Base-by-base conservation (phyloP, 2,329 filamentous ascomycete species). In the Phoma sp. region DNA sequence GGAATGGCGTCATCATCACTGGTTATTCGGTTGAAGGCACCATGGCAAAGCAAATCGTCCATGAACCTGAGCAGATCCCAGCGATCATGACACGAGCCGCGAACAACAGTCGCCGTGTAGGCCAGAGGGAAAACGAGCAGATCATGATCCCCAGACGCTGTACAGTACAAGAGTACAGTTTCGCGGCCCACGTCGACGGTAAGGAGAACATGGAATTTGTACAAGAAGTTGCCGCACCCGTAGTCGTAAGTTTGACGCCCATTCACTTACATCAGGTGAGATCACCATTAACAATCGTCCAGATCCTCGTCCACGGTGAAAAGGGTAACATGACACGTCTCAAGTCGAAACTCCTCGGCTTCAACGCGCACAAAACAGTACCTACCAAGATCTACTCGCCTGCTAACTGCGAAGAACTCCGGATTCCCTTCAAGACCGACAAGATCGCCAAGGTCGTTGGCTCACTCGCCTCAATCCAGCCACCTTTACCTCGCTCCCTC, bases 21-120 rank as follows among this genome's bases (percentile, higher is more conserved):
- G 95, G 95, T 72, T 99, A 99, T 78, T 97, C 92, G 57, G 93
- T 99, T 7, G 95, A 99, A 76, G 95, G 95, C 5, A 99, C 95
- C 0, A 98, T 99, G 93, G 95, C 92, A 3, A 93, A 96, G 75
- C 87, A 95, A 66, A 91, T 99, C 59, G 89, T 98, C 78, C 91
- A 93, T 62, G 95, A 98, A 72, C 95, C 95, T 0, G 93, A 97
- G 57, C 88, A 92, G 67, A 98, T 99, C 53, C 92, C 92, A 55
- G 93, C 93, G 0, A 90, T 98, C 67, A 98, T 96, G 88, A 92
- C 88, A 56, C 53, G 71, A 40, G 60, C 64, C 14, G 60, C 63
- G 33, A 74, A 64, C 58, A 72, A 56, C 83, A 89, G 51, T 86
- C 84, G 83, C 12, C 83, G 86, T 6, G 85, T 84, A 4, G 86